Conservation (phyloP, 2,329 filamentous ascomycete species). For the Aureobasidium namibiae region DNA sequence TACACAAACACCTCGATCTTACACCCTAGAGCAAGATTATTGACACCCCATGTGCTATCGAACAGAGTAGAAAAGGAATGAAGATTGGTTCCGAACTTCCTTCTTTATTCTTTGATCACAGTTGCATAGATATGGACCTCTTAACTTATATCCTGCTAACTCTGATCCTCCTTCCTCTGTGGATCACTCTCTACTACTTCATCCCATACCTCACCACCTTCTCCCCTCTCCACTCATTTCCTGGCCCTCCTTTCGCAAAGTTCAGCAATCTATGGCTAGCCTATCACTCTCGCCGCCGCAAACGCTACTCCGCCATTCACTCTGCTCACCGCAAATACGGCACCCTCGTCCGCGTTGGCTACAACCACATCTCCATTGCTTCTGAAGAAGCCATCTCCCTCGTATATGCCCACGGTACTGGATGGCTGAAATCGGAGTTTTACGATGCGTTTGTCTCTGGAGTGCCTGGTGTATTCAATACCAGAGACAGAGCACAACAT, state of each 20-base stretch:
- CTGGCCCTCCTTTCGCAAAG: constrained; percentile 18
- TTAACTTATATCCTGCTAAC: not conserved
- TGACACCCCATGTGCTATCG: too few relatives aligned
- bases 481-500: constrained; percentile 26
- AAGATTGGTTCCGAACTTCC: too few relatives aligned
- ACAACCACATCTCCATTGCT: constrained; percentile 19
- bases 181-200: constrained; percentile 16
- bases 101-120: too few relatives aligned
- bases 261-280: constrained; percentile 21
- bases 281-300: constrained; percentile 16
- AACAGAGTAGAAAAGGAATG: too few relatives aligned
- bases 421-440: constrained; percentile 26
- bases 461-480: constrained; percentile 28
- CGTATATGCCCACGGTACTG: constrained; percentile 26
- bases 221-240: constrained; percentile 16
- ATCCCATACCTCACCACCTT: constrained; percentile 19
- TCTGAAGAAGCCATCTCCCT: constrained; percentile 19
- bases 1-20: too few relatives aligned
- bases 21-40: too few relatives aligned
- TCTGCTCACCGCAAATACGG: constrained; percentile 12
- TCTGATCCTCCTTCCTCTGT: not conserved
- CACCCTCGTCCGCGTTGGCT: not conserved
- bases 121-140: not conserved
- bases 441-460: constrained; percentile 29
- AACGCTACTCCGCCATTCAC: constrained; percentile 19